A percentile compares a stretch with the other conserved stretches of the same genome.
phyloP scores from a whole-genome alignment of 768 basidiomycete genomes.

The Kwoniella sp. region DNA sequence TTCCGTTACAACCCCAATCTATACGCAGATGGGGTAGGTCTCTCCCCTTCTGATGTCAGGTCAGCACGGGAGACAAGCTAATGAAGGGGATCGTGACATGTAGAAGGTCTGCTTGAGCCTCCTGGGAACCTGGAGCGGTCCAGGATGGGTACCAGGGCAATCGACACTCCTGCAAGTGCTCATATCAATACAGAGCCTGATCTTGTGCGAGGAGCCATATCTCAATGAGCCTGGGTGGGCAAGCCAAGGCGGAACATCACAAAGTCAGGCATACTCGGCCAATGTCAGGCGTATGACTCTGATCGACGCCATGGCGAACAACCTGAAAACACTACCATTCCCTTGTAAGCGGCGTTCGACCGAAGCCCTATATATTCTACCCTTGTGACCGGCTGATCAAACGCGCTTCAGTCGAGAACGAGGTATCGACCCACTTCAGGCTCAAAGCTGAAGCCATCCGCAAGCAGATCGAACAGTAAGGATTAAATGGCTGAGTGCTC shows the following conservation, averaged over 20 bases:
- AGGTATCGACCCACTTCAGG: conserved; percentile 85
- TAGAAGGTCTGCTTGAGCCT: conserved; percentile 84
- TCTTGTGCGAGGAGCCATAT: conserved; percentile 88
- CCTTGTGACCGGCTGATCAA: conserved; percentile 49
- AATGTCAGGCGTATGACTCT: conserved; percentile 92
- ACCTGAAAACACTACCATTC: conserved; percentile 32
- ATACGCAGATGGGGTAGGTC: conserved; percentile 58
- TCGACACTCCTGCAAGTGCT: conserved; percentile 86
- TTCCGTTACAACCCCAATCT: conserved; percentile 86
- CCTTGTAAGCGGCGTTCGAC: conserved; percentile 26
- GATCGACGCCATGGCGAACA: conserved; percentile 60
- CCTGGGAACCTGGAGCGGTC: conserved; percentile 87
- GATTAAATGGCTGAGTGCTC: conserved; percentile 33
- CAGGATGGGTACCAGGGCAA: conserved; percentile 86
- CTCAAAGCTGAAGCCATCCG: conserved; percentile 70
- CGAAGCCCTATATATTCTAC: neutral
- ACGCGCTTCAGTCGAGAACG: conserved; percentile 67
- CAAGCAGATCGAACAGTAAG: conserved; percentile 74
- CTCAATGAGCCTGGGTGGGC: conserved; percentile 72
- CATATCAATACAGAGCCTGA: conserved; percentile 95
- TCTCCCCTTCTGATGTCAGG: neutral
- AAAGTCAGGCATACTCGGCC: conserved; percentile 53
- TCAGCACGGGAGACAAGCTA: neutral
- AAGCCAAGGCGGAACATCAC: conserved; percentile 10
- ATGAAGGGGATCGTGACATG: neutral